Percentiles rank a stretch among this genome's conserved stretches.
These are phyloP conservation scores for Stromatinia cepivora DNA, from an alignment of 2,329 filamentous ascomycete genomes.

Conservation along the genomic window DNA sequence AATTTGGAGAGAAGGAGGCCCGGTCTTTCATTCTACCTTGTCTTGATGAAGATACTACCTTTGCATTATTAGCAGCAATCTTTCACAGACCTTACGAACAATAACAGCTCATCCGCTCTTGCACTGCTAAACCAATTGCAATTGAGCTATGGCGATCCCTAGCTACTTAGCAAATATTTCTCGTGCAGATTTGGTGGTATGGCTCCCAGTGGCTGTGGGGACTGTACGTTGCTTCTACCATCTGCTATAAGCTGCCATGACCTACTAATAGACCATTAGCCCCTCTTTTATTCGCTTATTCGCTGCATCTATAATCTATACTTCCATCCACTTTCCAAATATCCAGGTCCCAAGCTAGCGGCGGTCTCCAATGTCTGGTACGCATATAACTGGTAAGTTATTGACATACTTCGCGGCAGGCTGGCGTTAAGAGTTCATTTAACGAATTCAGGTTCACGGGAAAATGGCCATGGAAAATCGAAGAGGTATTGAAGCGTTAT, in stretches of 20 bases:
- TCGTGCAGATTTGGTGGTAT: not conserved
- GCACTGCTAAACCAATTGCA: not conserved
- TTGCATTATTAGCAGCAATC: no score
- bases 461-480: constrained; percentile 22
- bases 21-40: not conserved
- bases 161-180: not conserved
- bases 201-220: not conserved
- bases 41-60: not conserved
- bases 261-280: not conserved
- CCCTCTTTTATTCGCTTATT: not conserved
- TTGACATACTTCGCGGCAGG: not conserved
- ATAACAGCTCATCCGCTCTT: not conserved
- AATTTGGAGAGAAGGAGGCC: not conserved
- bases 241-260: not conserved
- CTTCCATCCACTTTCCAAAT: constrained; percentile 26
- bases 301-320: constrained; percentile 20
- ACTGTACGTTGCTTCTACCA: not conserved
- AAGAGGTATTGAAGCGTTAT: constrained; percentile 18
- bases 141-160: not conserved
- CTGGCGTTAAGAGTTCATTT: not conserved
- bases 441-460: constrained; percentile 12
- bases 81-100: no score
- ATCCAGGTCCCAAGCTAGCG: constrained; percentile 24
- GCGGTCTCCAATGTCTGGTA: constrained; percentile 26
- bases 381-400: constrained; percentile 15